These are phyloP conservation scores for Lachnellula arida DNA, from an alignment of 2,329 filamentous ascomycete genomes.

Conservation along the genomic window DNA sequence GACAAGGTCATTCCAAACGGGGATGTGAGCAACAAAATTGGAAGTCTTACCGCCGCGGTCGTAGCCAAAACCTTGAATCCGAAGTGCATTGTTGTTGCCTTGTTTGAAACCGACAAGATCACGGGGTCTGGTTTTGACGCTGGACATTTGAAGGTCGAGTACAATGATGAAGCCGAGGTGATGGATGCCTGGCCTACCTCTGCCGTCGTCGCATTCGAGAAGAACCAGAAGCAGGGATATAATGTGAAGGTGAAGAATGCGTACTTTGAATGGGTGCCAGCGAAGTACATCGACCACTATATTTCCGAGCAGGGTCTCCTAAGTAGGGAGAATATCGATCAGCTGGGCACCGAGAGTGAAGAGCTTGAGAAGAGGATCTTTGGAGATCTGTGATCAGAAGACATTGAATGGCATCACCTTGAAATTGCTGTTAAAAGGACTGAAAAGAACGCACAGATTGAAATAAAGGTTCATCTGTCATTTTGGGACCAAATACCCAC, in stretches of 20 bases:
- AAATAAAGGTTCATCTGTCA: neutral
- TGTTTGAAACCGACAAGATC: conserved; percentile 60
- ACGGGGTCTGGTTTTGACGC: conserved; percentile 40
- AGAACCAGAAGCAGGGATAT: conserved; percentile 14
- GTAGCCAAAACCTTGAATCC: conserved; percentile 47
- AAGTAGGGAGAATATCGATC: conserved; percentile 14
- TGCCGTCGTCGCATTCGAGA: conserved; percentile 5
- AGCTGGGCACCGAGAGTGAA: conserved; percentile 11
- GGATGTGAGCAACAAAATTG: conserved; percentile 63
- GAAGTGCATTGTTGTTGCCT: conserved; percentile 45
- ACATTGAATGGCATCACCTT: neutral
- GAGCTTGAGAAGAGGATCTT: conserved; percentile 18
- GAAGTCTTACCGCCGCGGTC: conserved; percentile 55
- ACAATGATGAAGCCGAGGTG: conserved; percentile 51
- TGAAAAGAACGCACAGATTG: neutral
- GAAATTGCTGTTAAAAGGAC: neutral
- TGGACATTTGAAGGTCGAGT: conserved; percentile 41
- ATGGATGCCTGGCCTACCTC: conserved; percentile 40
- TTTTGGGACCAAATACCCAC: neutral
- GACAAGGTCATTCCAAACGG: conserved; percentile 55
- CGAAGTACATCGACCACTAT: conserved; percentile 28
- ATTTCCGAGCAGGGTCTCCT: conserved; percentile 29
- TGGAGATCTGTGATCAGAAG: neutral
- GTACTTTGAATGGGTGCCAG: conserved; percentile 34
- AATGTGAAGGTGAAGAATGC: conserved; percentile 36